Base-by-base conservation (phyloP, 495 filamentous ascomycete genomes). In the Hypoxylon intermedium region DNA sequence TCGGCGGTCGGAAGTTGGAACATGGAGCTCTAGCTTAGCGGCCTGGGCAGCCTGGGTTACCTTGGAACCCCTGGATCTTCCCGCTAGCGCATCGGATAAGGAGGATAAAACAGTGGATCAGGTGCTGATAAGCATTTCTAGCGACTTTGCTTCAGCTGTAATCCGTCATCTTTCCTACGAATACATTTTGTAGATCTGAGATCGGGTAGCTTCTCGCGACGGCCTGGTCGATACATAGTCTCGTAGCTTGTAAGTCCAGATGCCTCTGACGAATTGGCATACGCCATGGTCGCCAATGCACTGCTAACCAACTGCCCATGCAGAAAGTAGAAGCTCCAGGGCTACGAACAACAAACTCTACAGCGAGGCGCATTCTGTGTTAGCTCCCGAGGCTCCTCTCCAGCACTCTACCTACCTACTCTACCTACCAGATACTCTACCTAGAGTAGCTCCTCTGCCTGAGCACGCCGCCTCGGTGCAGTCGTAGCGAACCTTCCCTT, bases 61-160 rank as follows among this genome's bases (percentile, higher is more conserved):
- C n/a, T 28, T 13, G 19, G 23, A 55, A 57, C 63, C 63, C 58
- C 64, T 63, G 64, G 49, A 62, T 50, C 49, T 46, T 60, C 36
- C 44, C 43, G 51, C 34, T 67, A 64, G 64, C 60, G 67, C 38
- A 23, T 9, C n/a, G 15, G 54, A 63, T 67, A 71, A 63, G 65
- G 9, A 30, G 26, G 53, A 63, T 67, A 64, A 69, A 56, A 21
- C 15, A 16, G 45, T 55, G 53, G 57, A 61, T 62, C 66, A 58
- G 64, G 47, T 54, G 42, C 31, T 50, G 69, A 72, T 72, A 72
- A 72, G 69, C 31, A 50, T 45, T 62, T 68, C 51, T 24, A 50
- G 56, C 51, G 31, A 31, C n/a, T 24, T 56, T 51, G 41, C 33
- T 66, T 47, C 40, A 57, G 33, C 50, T 61, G 54, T 64, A 58